Conservation (phyloP, 805 yeast genomes). For the Starmera quercuum region DNA sequence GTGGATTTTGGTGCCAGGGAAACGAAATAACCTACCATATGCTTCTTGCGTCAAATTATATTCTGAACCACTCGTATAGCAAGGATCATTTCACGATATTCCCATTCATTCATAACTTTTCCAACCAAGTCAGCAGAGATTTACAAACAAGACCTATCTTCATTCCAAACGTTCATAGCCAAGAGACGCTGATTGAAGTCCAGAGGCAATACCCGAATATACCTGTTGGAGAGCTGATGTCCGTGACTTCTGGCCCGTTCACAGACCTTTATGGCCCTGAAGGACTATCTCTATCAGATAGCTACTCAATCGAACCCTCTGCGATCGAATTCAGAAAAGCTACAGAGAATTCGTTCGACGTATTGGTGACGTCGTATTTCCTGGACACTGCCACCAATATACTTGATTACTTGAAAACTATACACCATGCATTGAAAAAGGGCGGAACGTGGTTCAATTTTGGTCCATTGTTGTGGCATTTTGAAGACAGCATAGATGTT, state of each 20-base stretch:
- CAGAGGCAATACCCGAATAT: conserved; percentile 29
- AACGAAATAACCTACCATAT: conserved; percentile 62
- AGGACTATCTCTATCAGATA: conserved; percentile 8
- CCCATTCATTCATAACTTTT: conserved; percentile 48
- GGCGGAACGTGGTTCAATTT: conserved; percentile 55
- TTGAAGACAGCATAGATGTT: conserved; percentile 40
- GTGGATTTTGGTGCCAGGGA: conserved; percentile 59
- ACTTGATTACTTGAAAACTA: conserved; percentile 46
- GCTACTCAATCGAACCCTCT: conserved; percentile 21
- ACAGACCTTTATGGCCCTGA: conserved; percentile 56
- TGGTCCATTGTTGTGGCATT: conserved; percentile 71
- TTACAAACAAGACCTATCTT: conserved; percentile 42
- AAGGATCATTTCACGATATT: conserved; percentile 34
- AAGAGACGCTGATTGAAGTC: conserved; percentile 25
- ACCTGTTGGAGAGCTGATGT: conserved; percentile 46
- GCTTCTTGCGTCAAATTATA: conserved; percentile 47
- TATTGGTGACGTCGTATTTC: conserved; percentile 49
- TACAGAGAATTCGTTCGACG: conserved; percentile 33
- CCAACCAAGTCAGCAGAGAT: conserved; percentile 36
- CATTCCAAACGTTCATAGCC: conserved; percentile 46
- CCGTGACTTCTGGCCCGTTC: conserved; percentile 70
- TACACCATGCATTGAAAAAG: conserved; percentile 35
- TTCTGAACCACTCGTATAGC: conserved; percentile 39
- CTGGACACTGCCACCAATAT: conserved; percentile 57
- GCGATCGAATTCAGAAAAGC: conserved; percentile 34